Conservation (phyloP, 129 eudicot species). For the Helichrysum umbraculigerum region DNA sequence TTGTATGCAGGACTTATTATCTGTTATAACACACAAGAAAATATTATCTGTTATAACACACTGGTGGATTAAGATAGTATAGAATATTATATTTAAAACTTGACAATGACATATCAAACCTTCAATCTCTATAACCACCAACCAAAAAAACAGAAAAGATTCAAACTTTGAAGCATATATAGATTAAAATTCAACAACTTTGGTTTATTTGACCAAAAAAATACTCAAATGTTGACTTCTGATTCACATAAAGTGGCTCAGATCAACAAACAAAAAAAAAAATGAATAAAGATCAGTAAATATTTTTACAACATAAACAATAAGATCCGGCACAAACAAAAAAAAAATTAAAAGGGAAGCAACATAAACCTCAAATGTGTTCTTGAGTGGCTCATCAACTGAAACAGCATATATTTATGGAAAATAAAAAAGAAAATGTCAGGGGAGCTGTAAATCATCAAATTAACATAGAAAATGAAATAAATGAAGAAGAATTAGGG, state of each 20-base stretch:
- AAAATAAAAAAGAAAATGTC: constrained; percentile 1
- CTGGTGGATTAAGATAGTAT: not conserved
- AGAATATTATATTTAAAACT: not conserved
- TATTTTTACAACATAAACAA: not conserved
- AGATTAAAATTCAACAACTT: not conserved
- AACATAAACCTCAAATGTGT: constrained; percentile 61
- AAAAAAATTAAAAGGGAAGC: not conserved
- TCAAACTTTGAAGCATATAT: not conserved
- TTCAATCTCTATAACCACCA: not conserved
- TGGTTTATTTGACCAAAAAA: constrained; percentile 15
- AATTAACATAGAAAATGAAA: not conserved
- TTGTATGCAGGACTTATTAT: constrained; percentile 8
- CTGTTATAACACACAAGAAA: not conserved
- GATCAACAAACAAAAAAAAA: constrained; percentile 20
- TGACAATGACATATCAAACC: constrained; percentile 11
- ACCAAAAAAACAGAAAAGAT: not conserved
- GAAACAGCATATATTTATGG: constrained; percentile 32
- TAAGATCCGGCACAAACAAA: constrained; percentile 30
- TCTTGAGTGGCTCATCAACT: constrained; percentile 85
- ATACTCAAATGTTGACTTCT: constrained; percentile 14
- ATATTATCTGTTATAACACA: constrained; percentile 3
- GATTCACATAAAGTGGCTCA: constrained; percentile 14
- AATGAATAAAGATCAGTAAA: not conserved
- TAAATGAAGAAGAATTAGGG: constrained; percentile 19
- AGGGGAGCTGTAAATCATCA: not conserved